These are phyloP conservation scores for Coemansia sp. DNA, from an alignment of 192 early-diverging fungal genomes.

Conservation along the genomic window DNA sequence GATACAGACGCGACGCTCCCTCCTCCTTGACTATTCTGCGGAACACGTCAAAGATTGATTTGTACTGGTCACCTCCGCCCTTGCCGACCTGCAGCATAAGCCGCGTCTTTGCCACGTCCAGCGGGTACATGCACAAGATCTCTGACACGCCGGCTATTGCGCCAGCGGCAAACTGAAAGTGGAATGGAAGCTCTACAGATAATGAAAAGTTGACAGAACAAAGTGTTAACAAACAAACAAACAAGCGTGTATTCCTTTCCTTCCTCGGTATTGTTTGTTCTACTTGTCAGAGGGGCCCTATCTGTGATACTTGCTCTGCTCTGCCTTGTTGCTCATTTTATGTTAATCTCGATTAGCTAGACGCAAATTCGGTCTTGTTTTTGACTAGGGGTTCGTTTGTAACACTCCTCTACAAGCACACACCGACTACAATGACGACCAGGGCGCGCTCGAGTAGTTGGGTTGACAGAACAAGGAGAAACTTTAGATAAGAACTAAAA, in stretches of 20 bases:
- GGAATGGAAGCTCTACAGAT: conserved; percentile 68
- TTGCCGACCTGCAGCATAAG: conserved; percentile 81
- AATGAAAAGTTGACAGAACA: neutral
- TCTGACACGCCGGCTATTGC: conserved; percentile 87
- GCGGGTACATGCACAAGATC: conserved; percentile 91
- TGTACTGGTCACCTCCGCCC: conserved; percentile 58
- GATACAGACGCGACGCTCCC: conserved; percentile 70
- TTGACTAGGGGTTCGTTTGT: neutral
- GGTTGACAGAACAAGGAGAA: no score
- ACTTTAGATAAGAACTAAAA: no score
- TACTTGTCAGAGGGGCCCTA: neutral
- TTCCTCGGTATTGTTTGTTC: neutral
- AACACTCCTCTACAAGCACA: neutral
- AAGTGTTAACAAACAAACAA: neutral
- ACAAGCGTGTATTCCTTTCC: neutral
- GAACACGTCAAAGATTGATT: conserved; percentile 67
- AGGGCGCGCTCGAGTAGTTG: neutral
- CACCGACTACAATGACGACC: neutral
- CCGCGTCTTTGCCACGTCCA: conserved; percentile 95
- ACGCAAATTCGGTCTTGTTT: conserved; percentile 3
- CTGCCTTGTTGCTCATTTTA: conserved; percentile 18
- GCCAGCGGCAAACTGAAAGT: conserved; percentile 74
- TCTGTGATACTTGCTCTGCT: conserved; percentile 8
- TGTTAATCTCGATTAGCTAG: conserved; percentile 4
- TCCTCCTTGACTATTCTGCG: conserved; percentile 68